Conservation (phyloP, 495 filamentous ascomycete genomes). For the Hypoxylon crocopeplum region DNA sequence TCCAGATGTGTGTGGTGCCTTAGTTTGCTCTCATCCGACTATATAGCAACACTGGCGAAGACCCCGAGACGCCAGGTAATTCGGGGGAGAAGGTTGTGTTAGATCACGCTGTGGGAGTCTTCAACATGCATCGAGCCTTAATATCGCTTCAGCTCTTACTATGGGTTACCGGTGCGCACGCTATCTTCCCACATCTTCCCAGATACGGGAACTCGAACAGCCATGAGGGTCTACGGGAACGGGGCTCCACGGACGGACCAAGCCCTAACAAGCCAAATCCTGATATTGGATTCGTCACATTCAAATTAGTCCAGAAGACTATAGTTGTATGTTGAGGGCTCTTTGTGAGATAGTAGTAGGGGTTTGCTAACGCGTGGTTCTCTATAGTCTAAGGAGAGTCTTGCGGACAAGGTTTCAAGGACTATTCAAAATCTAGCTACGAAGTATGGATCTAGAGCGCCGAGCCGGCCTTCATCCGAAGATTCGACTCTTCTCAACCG, state of each 20-base stretch:
- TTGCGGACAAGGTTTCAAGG: slow-evolving; percentile 21
- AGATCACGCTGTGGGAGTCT: slow-evolving; percentile 7
- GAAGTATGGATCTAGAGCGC: slow-evolving; percentile 25
- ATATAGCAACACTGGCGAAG: slow-evolving; percentile 11
- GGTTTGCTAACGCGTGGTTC: slow-evolving; percentile 17
- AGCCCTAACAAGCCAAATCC: neutral
- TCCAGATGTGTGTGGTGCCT: slow-evolving; percentile 14
- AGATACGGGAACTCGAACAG: neutral
- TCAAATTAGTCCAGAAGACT: slow-evolving; percentile 35
- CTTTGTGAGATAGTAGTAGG: neutral
- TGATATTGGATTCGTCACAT: slow-evolving; percentile 36
- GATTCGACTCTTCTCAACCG: slow-evolving; percentile 37
- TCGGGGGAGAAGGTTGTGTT: slow-evolving; percentile 19
- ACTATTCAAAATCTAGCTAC: slow-evolving; percentile 23
- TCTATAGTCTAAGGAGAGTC: slow-evolving; percentile 7
- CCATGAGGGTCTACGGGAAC: slow-evolving; percentile 2
- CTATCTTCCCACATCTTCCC: slow-evolving; percentile 47
- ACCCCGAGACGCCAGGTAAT: slow-evolving; percentile 13
- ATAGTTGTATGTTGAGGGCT: slow-evolving; percentile 24
- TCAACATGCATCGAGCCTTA: slow-evolving; percentile 48
- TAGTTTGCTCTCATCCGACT: slow-evolving; percentile 20
- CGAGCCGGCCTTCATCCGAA: slow-evolving; percentile 1
- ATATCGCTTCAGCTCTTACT: slow-evolving; percentile 49
- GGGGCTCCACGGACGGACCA: neutral
- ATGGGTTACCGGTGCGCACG: slow-evolving; percentile 48